Conservation (phyloP, 2,329 filamentous ascomycete species). For the Fusarium verrucosum region DNA sequence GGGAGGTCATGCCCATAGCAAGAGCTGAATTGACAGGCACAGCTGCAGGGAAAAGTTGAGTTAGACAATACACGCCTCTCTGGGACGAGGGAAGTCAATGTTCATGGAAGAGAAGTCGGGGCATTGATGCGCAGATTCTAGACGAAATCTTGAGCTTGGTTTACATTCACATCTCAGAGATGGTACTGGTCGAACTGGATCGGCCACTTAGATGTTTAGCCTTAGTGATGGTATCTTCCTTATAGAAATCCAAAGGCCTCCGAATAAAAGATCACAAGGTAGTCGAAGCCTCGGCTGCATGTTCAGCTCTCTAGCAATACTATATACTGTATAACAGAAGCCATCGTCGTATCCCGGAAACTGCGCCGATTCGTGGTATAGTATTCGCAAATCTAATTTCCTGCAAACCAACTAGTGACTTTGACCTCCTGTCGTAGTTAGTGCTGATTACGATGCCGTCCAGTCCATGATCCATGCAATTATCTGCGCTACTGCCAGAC, state of each 20-base stretch:
- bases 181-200: not conserved
- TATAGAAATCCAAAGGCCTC: not conserved
- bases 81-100: not conserved
- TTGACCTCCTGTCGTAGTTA: conserved; percentile 8
- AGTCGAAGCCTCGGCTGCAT: not conserved
- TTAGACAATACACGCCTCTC: too few relatives aligned
- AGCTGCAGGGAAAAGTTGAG: too few relatives aligned
- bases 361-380: conserved; percentile 4
- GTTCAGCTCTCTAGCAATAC: not conserved
- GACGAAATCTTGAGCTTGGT: not conserved
- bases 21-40: too few relatives aligned
- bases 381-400: conserved; percentile 10
- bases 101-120: too few relatives aligned
- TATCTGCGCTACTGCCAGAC: conserved; percentile 46
- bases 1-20: too few relatives aligned
- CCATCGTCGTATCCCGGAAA: conserved; percentile 10
- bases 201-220: not conserved
- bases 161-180: not conserved
- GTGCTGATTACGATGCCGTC: conserved; percentile 12
- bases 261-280: not conserved
- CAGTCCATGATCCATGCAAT: conserved; percentile 40
- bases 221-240: not conserved
- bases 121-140: not conserved
- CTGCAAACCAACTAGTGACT: not conserved
- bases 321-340: too few relatives aligned